Evolutionary conservation across 257 asterid species (phyloP), one percentile per base, ranked within the genome.

Genomic region (Nicotiana noctiflora): DNA sequence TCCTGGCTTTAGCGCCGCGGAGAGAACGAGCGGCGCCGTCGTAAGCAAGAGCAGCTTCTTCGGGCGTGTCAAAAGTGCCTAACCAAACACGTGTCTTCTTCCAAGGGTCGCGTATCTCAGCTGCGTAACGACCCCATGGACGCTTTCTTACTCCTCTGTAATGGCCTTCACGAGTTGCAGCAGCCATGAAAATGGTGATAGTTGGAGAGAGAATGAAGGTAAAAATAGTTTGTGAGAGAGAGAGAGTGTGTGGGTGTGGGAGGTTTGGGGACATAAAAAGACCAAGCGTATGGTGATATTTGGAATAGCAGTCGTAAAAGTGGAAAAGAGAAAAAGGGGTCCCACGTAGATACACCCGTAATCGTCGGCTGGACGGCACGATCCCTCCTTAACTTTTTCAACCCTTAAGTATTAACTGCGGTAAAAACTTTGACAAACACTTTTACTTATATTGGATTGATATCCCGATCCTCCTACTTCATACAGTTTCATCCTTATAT

Each of bases 111-210:
- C 99, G 98, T 52, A 95, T 95, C 76, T 95, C 99, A 11, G 99
- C 99, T 3, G 99, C 99, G 88, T 95, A 95, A 10, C 99, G 97
- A 21, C 99, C 99, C 99, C 99, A 95, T 0, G 98, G 99, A 15
- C 98, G 96, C 92, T 95, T 95, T 46, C 99, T 34, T 2, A 95
- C 99, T 8, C 98, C 99, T 77, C 99, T 84, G 90, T 90, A 93
- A 93, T 92, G 99, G 15, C 93, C 97, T 82, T 92, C 97, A 32
- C 98, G 97, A 59, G 93, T 64, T 4, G 99, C 89, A 31, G 97
- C 91, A 31, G 97, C 91, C 97, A 93, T 92, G 32, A 88, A 17
- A 21, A 32, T 57, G 64, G 7, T 5, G 49, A 7, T 51, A 29
- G 84, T 40, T 40, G 8, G 49, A 40, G 87, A 82, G 81, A 84